A percentile compares a stretch with the other conserved stretches of the same genome.
Conservation (phyloP, 2,329 filamentous ascomycete species). For the Xylaria sp. region DNA sequence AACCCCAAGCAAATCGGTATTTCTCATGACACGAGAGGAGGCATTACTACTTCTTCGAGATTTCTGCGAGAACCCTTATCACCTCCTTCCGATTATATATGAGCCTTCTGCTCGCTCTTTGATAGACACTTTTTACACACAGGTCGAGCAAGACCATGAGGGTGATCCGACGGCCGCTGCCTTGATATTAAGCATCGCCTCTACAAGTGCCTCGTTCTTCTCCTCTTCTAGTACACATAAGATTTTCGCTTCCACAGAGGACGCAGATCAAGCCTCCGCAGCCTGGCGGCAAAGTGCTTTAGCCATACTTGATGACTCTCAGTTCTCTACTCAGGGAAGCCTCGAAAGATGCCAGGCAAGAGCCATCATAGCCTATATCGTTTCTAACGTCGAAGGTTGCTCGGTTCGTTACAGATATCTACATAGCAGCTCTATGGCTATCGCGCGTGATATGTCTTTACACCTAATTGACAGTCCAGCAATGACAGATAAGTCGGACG, state of each 20-base stretch:
- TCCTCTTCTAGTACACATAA: background rate
- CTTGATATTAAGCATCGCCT: conserved; percentile 45
- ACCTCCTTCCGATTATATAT: conserved; percentile 45
- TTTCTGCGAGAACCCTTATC: conserved; percentile 45
- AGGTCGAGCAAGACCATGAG: conserved; percentile 26
- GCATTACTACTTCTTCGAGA: conserved; percentile 44
- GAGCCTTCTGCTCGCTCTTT: conserved; percentile 37
- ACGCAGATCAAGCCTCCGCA: conserved; percentile 35
- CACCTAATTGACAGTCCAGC: conserved; percentile 54
- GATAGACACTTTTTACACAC: conserved; percentile 39
- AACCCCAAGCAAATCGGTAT: conserved; percentile 7
- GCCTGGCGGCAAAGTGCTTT: conserved; percentile 46
- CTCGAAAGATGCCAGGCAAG: conserved; percentile 53
- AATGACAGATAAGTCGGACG: conserved; percentile 38
- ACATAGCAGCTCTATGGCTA: conserved; percentile 45
- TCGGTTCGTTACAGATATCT: conserved; percentile 49
- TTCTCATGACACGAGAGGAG: conserved; percentile 42
- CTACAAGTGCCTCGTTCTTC: conserved; percentile 48
- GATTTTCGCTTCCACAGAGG: conserved; percentile 37
- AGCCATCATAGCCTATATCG: conserved; percentile 51
- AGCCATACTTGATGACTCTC: conserved; percentile 50
- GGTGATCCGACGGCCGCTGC: conserved; percentile 40
- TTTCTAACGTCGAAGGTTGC: conserved; percentile 54
- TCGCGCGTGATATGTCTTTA: conserved; percentile 51
- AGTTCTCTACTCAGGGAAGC: conserved; percentile 44